Evolutionary conservation across 306 rosid species (phyloP), one percentile per base, ranked within the genome.

Genomic region (Rubus parviflorus): DNA sequence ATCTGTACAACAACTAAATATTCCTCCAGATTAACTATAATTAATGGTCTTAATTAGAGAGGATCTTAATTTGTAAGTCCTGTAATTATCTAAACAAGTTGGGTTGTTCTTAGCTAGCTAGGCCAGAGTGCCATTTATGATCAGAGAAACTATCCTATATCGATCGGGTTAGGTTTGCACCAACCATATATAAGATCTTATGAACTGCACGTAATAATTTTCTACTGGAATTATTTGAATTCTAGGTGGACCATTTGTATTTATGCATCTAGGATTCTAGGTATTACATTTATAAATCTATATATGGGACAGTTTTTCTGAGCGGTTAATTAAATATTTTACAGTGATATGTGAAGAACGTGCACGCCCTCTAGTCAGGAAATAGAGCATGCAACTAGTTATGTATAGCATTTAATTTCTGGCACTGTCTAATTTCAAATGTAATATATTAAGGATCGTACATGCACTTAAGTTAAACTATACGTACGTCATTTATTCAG

Each of bases 121-220:
- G 85, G 86, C 40, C 71, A 85, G 1, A 79, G 73, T 30, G 35
- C 74, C 85, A 90, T 89, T 91, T 80, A 91, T 87, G 92, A 87
- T 30, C 35, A 30, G 79, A 64, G 81, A 78, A 81, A 82, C 81
- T 66, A 87, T 77, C 77, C 75, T 30, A 30, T 30, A 30, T 61
- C 37, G 3, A 73, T 84, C 72, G 79, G 58, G 92, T 84, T 87
- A 80, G 94, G 88, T 76, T 80, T 79, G 25, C 16, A 87, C 94
- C 87, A 73, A 84, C 85, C 96, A 74, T 68, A 86, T 11, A 9
- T 54, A 78, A 69, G 76, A 72, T 71, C 68, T 76, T 77, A 62
- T 48, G 58, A 20, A 69, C 23, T 16, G 54, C 35, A 30, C 35
- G 35, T 30, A 30, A 30, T 30, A 30, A 30, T 30, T 30, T 30